phyloP scores from a whole-genome alignment of 1,284 basidiomycete genomes.

The Malassezia cuniculi region DNA sequence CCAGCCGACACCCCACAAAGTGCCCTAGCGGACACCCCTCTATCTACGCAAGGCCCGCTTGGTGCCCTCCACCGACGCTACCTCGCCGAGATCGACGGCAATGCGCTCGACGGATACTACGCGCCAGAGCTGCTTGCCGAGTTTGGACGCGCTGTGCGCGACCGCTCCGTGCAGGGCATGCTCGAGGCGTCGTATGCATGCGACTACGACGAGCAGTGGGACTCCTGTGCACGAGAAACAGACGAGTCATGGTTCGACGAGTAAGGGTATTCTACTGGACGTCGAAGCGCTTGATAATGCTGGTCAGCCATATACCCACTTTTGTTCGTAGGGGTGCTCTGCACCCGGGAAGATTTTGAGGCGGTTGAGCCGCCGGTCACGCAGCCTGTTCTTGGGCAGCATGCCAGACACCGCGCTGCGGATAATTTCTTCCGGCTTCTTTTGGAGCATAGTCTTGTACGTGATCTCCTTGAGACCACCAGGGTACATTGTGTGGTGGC shows the following conservation, averaged over 20 bases:
- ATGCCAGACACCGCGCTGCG: conserved; percentile 43
- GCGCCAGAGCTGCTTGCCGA: not conserved
- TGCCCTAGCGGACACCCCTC: too few relatives aligned
- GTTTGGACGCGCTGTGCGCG: conserved; percentile 5
- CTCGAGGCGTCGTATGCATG: conserved; percentile 7
- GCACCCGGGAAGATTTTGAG: conserved; percentile 39
- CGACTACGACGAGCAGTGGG: conserved; percentile 14
- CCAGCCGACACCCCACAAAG: too few relatives aligned
- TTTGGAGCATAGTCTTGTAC: conserved; percentile 46
- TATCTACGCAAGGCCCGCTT: not conserved
- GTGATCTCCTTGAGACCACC: conserved; percentile 64
- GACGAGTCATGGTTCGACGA: conserved; percentile 15
- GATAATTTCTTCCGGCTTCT: conserved; percentile 65
- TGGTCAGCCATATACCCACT: conserved; percentile 14
- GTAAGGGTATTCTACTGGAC: not conserved
- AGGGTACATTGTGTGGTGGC: conserved; percentile 81
- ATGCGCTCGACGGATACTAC: too few relatives aligned
- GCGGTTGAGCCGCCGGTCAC: conserved; percentile 38
- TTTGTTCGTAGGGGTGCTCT: conserved; percentile 35
- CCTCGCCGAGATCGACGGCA: conserved; percentile 2
- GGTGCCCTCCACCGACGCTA: conserved; percentile 4
- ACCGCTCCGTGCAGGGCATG: conserved; percentile 10
- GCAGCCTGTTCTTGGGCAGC: conserved; percentile 43
- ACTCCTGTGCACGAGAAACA: not conserved
- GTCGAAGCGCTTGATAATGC: conserved; percentile 14